Conservation (phyloP, 208 protist species). For the Leishmania tropica region DNA sequence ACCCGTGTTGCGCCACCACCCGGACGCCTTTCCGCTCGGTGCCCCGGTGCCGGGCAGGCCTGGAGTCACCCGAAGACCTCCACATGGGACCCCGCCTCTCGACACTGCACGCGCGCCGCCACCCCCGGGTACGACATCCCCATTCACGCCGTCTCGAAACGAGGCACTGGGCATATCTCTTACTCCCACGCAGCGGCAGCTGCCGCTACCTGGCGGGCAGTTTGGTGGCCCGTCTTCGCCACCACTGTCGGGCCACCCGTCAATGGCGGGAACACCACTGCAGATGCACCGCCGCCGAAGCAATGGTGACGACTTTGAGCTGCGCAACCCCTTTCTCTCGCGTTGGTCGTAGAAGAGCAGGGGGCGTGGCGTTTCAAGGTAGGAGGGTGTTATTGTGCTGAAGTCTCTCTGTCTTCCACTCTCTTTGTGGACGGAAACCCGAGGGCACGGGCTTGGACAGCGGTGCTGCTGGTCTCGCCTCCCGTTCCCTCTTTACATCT, state of each 20-base stretch:
- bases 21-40: neutral
- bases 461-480: neutral
- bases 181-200: neutral
- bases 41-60: neutral
- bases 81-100: neutral
- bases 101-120: slow-evolving; percentile 1
- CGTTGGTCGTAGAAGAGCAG: slow-evolving; percentile 46
- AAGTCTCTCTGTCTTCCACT: neutral
- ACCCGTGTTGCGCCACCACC: neutral
- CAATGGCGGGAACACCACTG: neutral
- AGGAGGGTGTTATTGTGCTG: neutral
- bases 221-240: neutral
- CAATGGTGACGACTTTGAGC: slow-evolving; percentile 40
- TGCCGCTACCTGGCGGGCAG: neutral
- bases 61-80: neutral
- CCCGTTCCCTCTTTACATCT: neutral
- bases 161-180: neutral
- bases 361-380: neutral
- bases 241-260: neutral
- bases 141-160: slow-evolving; percentile 1
- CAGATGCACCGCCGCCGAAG: slow-evolving; percentile 15
- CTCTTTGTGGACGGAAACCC: neutral
- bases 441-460: neutral
- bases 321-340: slow-evolving; percentile 78
- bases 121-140: neutral